Conservation (phyloP, 371 early-diverging fungal species). For the Mortierella sp. region DNA sequence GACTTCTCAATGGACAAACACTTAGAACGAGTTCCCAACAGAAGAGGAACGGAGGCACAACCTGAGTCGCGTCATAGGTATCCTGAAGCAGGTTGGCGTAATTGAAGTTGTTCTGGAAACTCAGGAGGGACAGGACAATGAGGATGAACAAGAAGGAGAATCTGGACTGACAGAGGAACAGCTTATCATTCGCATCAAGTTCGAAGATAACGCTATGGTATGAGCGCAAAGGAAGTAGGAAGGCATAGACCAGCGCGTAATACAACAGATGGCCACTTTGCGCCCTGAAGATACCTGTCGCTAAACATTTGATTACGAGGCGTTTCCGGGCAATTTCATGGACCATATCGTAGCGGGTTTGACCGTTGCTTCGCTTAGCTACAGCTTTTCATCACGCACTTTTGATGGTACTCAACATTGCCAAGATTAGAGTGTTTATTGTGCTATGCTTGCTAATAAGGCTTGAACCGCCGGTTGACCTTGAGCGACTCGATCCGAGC, state of each 20-base stretch:
- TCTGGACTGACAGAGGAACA: conserved; percentile 14
- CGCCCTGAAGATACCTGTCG: too few relatives aligned
- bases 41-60: conserved; percentile 46
- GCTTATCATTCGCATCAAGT: conserved; percentile 42
- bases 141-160: conserved; percentile 7
- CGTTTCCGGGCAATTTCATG: too few relatives aligned
- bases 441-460: conserved; percentile 69
- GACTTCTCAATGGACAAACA: too few relatives aligned
- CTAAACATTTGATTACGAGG: too few relatives aligned
- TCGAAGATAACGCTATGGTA: conserved; percentile 12
- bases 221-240: too few relatives aligned
- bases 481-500: conserved; percentile 82
- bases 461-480: conserved; percentile 85
- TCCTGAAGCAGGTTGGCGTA: conserved; percentile 30
- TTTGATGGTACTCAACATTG: too few relatives aligned
- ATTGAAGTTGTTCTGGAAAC: conserved; percentile 29
- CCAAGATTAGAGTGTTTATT: too few relatives aligned
- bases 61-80: conserved; percentile 30
- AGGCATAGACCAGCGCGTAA: too few relatives aligned
- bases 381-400: too few relatives aligned
- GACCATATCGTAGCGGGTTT: too few relatives aligned
- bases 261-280: too few relatives aligned
- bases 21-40: conserved; percentile 31
- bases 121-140: neutral
- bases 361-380: neutral